Percentiles rank a stretch among this genome's conserved stretches.
These are phyloP conservation scores for Globisporangium takayamanum DNA, from an alignment of 352 stramenopile genomes.

Conservation along the genomic window DNA sequence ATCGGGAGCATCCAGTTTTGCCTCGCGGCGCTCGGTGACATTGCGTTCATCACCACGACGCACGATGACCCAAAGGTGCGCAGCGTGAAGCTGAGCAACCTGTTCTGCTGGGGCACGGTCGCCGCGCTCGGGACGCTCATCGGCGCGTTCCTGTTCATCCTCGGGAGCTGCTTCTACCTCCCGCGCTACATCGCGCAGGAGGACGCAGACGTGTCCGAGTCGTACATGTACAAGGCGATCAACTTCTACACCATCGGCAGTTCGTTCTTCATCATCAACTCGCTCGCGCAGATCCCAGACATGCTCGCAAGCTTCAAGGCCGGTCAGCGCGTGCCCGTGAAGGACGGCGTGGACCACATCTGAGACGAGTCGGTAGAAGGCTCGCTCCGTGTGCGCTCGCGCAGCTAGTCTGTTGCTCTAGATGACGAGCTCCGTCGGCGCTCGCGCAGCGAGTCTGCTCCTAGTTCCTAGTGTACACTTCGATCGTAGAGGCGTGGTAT, in stretches of 20 bases:
- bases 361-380: slow-evolving; percentile 7
- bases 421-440: too few species aligned
- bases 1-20: slow-evolving; percentile 65
- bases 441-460: too few species aligned
- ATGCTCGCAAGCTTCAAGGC: slow-evolving; percentile 40
- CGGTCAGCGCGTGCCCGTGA: slow-evolving; percentile 12
- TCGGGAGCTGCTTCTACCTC: slow-evolving; percentile 80
- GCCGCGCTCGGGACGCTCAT: slow-evolving; percentile 49
- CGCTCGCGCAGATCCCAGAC: slow-evolving; percentile 47
- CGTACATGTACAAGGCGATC: slow-evolving; percentile 75
- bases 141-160: slow-evolving; percentile 65
- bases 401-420: too few species aligned
- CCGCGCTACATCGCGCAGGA: slow-evolving; percentile 61
- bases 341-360: slow-evolving; percentile 23
- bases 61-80: slow-evolving; percentile 38
- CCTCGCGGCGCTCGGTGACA: slow-evolving; percentile 46
- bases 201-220: slow-evolving; percentile 30
- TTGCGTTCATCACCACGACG: slow-evolving; percentile 58
- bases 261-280: slow-evolving; percentile 76
- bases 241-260: slow-evolving; percentile 69
- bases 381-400: too few species aligned
- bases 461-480: too few species aligned
- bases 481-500: too few species aligned
- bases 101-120: slow-evolving; percentile 43
- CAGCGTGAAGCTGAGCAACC: slow-evolving; percentile 52